Base-by-base conservation (phyloP, 2,329 filamentous ascomycete genomes). In the Mollisia scopiformis region DNA sequence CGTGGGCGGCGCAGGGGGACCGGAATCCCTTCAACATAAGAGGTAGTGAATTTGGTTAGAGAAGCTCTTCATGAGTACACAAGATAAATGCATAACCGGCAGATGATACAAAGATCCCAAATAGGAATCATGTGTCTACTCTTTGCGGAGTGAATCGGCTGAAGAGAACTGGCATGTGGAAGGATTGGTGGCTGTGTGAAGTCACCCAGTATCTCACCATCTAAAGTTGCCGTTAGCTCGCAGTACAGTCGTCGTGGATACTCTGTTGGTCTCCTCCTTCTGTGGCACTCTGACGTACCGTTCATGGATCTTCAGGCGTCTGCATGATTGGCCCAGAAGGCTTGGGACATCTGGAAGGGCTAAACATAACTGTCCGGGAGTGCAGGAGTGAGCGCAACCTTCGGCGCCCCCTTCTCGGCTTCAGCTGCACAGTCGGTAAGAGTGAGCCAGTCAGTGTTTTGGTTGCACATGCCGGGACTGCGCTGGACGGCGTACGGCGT, bases 11-110 rank as follows among this genome's bases (percentile, higher is more conserved):
- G 66, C 62, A 37, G 21, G 31, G 8, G 49, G 49, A 30, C 50
- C 46, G 53, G 39, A 41, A 58, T 63, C 55, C 61, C 59, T 69
- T 69, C 66, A 68, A 68, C 68, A 68, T 16, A 55, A 27, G 23
- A 47, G 6, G 16, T 16, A 10, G 23, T 16, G 25, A 28, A 13
- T 16, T 28, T 28, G 43, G 43, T 11, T 28, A 47, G 2, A 19
- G 37, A 35, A 35, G 16, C 31, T 35, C 37, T 41, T 7, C 8
- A 41, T 7, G 41, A 11, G 21, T 28, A 19, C 3, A 1, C 23
- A 47, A 27, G n/a, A 21, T 16, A 47, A 11, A 27, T 47, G 28
- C 6, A 11, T 1, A 47, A 16, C 28, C 43, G 25, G 23, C 43
- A 27, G 28, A 16, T 27, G 13, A 10, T 27, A 23, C 25, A 28